Percentiles rank a stretch among this genome's conserved stretches.
phyloP scores from a whole-genome alignment of 2,329 filamentous ascomycete species.

The Rutstroemia sp. region DNA sequence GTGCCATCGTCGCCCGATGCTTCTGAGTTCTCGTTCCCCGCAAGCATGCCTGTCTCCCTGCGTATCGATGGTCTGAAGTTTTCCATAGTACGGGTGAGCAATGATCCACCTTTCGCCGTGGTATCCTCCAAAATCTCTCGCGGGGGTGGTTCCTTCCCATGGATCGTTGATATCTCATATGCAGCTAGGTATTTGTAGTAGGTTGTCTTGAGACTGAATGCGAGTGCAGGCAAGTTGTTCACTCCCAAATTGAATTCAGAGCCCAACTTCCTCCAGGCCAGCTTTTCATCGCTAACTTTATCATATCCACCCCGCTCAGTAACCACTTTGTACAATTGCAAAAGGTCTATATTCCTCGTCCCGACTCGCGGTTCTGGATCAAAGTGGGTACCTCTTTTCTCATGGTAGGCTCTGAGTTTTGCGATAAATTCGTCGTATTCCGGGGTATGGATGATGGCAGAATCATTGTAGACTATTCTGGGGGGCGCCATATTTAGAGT shows the following conservation, averaged over 20 bases:
- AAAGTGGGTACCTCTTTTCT: slow-evolving; percentile 69
- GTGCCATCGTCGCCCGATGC: slow-evolving; percentile 54
- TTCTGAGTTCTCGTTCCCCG: slow-evolving; percentile 47
- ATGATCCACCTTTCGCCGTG: slow-evolving; percentile 70
- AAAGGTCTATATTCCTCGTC: slow-evolving; percentile 65
- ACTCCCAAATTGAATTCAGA: slow-evolving; percentile 68
- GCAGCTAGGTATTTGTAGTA: slow-evolving; percentile 88
- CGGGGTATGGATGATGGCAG: slow-evolving; percentile 37
- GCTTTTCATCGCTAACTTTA: slow-evolving; percentile 72
- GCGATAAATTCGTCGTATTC: slow-evolving; percentile 77
- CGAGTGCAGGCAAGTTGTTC: slow-evolving; percentile 71
- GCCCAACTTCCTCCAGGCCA: slow-evolving; percentile 74
- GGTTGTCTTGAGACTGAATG: slow-evolving; percentile 77
- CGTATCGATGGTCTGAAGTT: slow-evolving; percentile 54
- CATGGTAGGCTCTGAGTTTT: slow-evolving; percentile 65
- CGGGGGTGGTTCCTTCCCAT: slow-evolving; percentile 74
- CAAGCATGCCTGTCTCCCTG: slow-evolving; percentile 33
- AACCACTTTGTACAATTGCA: slow-evolving; percentile 72
- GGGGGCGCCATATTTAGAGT: slow-evolving; percentile 23
- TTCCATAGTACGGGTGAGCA: slow-evolving; percentile 72
- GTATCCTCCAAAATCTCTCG: slow-evolving; percentile 77
- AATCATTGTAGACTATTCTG: slow-evolving; percentile 14
- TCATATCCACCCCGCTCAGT: slow-evolving; percentile 78
- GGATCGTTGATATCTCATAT: slow-evolving; percentile 74
- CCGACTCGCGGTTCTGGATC: slow-evolving; percentile 79